phyloP scores from a whole-genome alignment of 208 protist genomes.

The Leptomonas pyrrhocoris region DNA sequence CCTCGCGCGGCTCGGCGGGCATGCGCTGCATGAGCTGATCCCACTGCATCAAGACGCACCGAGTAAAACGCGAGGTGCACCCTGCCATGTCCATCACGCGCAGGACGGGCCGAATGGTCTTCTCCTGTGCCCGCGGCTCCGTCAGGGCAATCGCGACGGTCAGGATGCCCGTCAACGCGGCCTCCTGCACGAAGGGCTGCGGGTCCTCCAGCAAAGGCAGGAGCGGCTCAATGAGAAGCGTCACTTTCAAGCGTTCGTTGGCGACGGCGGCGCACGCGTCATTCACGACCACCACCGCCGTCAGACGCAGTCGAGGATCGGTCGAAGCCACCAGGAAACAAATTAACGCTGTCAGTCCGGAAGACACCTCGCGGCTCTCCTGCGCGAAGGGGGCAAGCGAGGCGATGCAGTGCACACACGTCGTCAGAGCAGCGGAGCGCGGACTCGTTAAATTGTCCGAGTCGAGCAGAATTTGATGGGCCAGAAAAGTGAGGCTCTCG shows the following conservation, averaged over 20 bases:
- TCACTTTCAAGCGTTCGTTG: constrained; percentile 41
- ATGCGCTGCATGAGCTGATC: constrained; percentile 54
- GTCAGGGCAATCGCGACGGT: constrained; percentile 42
- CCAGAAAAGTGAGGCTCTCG: constrained; percentile 40
- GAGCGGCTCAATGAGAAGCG: constrained; percentile 52
- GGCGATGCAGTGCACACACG: constrained; percentile 37
- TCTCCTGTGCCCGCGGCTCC: constrained; percentile 50
- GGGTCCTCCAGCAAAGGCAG: constrained; percentile 51
- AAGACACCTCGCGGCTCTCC: constrained; percentile 34
- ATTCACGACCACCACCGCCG: constrained; percentile 49
- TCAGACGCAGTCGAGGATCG: constrained; percentile 39
- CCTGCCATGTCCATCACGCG: constrained; percentile 43
- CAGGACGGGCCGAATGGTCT: constrained; percentile 44
- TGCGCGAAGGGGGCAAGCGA: constrained; percentile 35
- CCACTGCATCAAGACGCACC: constrained; percentile 51
- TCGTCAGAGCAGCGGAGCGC: constrained; percentile 22
- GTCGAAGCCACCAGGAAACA: constrained; percentile 40
- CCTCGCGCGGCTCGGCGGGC: constrained; percentile 70
- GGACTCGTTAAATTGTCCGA: constrained; percentile 20
- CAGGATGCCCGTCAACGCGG: constrained; percentile 51
- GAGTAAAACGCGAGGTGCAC: constrained; percentile 53
- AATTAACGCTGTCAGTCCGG: constrained; percentile 51
- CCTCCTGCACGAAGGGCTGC: constrained; percentile 55
- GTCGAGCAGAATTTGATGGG: constrained; percentile 19
- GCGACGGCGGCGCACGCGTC: constrained; percentile 41